Evolutionary conservation across 176 grass and related monocot genomes (phyloP), one percentile per base, ranked within the genome.

Genomic region (Rhipidocladum racemiflorum): DNA sequence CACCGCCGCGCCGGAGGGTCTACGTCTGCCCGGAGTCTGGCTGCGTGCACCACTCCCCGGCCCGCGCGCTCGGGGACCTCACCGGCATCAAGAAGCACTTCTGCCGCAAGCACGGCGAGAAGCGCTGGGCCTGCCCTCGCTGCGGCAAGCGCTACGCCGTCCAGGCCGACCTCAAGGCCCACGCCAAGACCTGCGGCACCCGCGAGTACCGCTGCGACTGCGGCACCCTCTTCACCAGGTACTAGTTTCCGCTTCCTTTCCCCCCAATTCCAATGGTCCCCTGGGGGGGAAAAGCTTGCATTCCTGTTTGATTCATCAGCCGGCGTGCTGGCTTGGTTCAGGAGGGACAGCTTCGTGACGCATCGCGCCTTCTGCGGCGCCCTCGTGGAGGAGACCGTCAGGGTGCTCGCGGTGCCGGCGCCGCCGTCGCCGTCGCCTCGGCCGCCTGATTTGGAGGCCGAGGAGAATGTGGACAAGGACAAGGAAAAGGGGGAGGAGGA

Each of bases 211-310:
- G 90, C 12, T 97, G 95, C 62, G 92, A 92, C 70, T 94, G 95
- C 51, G 95, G 95, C 80, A 94, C 92, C 27, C 90, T 97, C 87
- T 97, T 97, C 90, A 94, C 95, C 36, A 91, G 95, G 95, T 97
- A 88, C 64, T 61, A 3, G 40, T 64, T 68, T 44, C 45, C 2
- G 11, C 45, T 17, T 2, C 30, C 1, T 12, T 68, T 21, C 4
- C 8, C 34, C 65, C 10, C 48, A 43, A 32, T 65, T 44, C 35
- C 70, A 27, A 42, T 75, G 66, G 38, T 64, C n/a, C 46, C 49
- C 36, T 7, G 38, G 24, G 38, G 38, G 54, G n/a, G 15, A 16
- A 42, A 70, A 70, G 27, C 9, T 86, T 46, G 70, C 43, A 7
- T 46, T 64, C 7, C 61, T 81, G 76, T 36, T 84, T 72, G 4